Evolutionary conservation across 106 monocot genomes (phyloP).

Genomic region (Dendrobium catenatum): DNA sequence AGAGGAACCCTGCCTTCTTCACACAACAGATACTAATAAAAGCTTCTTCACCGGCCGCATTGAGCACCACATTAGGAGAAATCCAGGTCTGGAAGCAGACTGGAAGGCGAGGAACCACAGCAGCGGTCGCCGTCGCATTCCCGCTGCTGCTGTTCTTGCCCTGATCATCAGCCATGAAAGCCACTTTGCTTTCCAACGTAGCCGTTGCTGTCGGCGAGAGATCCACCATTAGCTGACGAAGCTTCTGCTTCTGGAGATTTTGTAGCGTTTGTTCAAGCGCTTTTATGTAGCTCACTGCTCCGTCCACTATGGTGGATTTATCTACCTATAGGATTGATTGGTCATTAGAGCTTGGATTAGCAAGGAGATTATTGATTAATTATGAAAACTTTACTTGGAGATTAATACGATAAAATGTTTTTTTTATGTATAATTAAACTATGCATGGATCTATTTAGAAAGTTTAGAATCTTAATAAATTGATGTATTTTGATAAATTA

Average conservation of each 20-base stretch:
- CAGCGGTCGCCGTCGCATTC: not conserved
- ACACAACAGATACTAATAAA: not conserved
- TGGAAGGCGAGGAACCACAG: not conserved
- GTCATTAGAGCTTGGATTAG: no score
- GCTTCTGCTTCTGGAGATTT: not conserved
- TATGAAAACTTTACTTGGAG: no score
- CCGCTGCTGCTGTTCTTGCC: not conserved
- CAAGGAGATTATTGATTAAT: no score
- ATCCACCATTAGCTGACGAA: not conserved
- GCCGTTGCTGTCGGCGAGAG: not conserved
- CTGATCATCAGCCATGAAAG: not conserved
- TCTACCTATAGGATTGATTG: not conserved
- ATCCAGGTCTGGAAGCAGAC: constrained; percentile 4
- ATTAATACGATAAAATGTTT: no score
- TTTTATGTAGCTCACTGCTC: constrained; percentile 15
- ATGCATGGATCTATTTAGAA: no score
- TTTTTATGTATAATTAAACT: no score
- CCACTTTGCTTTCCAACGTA: not conserved
- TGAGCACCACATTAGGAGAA: constrained; percentile 11
- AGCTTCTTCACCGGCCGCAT: not conserved
- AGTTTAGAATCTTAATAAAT: no score
- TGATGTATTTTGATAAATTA: no score
- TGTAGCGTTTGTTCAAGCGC: constrained; percentile 3
- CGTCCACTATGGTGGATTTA: constrained; percentile 13
- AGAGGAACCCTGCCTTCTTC: constrained; percentile 3